Base-by-base conservation (phyloP, 1,284 basidiomycete species). In the Cutaneotrichosporon sp. region DNA sequence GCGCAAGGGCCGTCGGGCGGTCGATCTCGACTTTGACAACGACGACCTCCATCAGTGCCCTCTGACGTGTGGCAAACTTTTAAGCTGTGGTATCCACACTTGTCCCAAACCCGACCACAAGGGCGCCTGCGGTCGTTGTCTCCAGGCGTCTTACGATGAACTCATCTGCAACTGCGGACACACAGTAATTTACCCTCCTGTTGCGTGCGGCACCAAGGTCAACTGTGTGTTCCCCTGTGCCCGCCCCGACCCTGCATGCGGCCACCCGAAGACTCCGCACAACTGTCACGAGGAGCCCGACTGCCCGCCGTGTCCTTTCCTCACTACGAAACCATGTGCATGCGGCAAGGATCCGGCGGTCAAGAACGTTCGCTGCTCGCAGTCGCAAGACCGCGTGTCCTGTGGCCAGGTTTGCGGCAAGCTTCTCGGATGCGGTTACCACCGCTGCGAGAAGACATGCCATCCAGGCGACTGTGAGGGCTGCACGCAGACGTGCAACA, bases 101-200 rank as follows among this genome's bases (percentile, higher is more conserved):
- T 76, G 91, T 68, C 82, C 86, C 55, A 80, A 82, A 62, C 77
- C 79, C 27, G 91, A 96, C 67, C 92, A 97, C 72, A 82, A 80
- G 56, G 88, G 88, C 0, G 74, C 80, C 0, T 96, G 92, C 67
- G 84, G 82, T 3, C 80, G 84, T 11, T 96, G 92, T 73, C 76
- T 93, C 47, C 80, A 84, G 64, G 90, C 89, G 32, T 85, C 85
- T 0, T 97, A 92, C 61, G 90, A 93, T 50, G 92, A 96, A 83
- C 77, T 91, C 58, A 74, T 85, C 19, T 96, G 91, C 66, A 75
- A 82, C 49, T 96, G 92, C 68, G 87, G 86, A 0, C 80, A 80
- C 32, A 87, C 84, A 1, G 76, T 84, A 25, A 66, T 87, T 19
- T 80, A 84, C 39, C 86, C 86, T 0, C 86, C 86, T 0, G 81